Evolutionary conservation across 805 yeast genomes (phyloP), one percentile per base, ranked within the genome.

Genomic region (Suhomyces canberraensis): DNA sequence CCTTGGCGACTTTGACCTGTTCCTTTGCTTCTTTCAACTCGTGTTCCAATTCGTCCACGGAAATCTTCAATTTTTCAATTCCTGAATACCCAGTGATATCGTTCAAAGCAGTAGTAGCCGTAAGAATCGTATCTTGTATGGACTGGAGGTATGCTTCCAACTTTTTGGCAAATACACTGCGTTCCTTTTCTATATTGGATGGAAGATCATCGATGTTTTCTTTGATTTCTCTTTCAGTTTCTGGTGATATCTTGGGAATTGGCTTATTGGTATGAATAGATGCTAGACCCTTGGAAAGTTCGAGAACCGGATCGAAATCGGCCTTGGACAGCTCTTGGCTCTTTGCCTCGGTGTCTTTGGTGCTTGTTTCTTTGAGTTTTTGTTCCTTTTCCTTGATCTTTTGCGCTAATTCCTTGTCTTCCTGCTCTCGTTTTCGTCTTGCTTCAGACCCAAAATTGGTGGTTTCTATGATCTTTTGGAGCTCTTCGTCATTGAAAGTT

Each of bases 1-100:
- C 53, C 51, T 84, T 87, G 4, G 76, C 65, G 0, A 25, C 29
- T 28, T 66, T 69, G 4, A 84, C 79, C 2, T 61, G 48, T 0
- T 56, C 56, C 39, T 86, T 76, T 3, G 78, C 62, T 1, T 54
- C 56, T 33, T 65, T 64, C 26, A 87, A 56, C 21, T 71, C 66
- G 11, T 44, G 42, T 48, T 91, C 97, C 29, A 66, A 57, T 3
- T 50, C 46, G 7, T 73, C 78, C 20, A 93, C 87, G 1, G 75
- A 61, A 19, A 66, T 56, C 58, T 88, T 82, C 48, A 91, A 61
- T 40, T 71, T 67, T 52, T 86, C 95, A 39, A 93, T 86, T 14
- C 81, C 70, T 0, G 88, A 74, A 58, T 93, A 93, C 0, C 98
- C 98, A 0, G 98, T 91, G 8, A 89, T 81, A 48, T 89, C 96